Evolutionary conservation across 1,284 basidiomycete species (phyloP).

Genomic region (Heterobasidion parviporum): DNA sequence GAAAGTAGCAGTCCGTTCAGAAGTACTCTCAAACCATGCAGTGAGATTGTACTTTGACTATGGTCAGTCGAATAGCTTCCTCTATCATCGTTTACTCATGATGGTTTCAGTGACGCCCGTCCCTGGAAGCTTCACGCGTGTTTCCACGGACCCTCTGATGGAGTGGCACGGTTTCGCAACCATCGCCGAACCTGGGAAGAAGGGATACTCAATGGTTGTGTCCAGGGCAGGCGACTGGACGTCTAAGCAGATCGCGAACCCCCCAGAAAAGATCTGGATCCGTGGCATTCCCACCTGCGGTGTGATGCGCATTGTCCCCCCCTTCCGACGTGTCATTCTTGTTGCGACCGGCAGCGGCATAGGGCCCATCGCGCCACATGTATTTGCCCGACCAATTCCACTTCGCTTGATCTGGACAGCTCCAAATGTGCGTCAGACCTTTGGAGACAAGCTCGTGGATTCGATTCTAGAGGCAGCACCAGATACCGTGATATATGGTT

Average conservation of each 20-base stretch:
- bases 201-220: slow-evolving; percentile 49
- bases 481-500: slow-evolving; percentile 48
- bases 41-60: slow-evolving; percentile 52
- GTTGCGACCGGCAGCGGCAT: slow-evolving; percentile 57
- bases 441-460: slow-evolving; percentile 50
- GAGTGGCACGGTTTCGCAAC: slow-evolving; percentile 62
- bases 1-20: slow-evolving; percentile 43
- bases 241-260: slow-evolving; percentile 38
- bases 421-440: slow-evolving; percentile 50
- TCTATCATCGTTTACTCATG: neutral
- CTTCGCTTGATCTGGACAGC: slow-evolving; percentile 53
- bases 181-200: slow-evolving; percentile 39
- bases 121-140: slow-evolving; percentile 45
- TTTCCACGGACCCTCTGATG: slow-evolving; percentile 42
- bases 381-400: slow-evolving; percentile 41
- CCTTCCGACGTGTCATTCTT: slow-evolving; percentile 51
- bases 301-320: slow-evolving; percentile 45
- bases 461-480: slow-evolving; percentile 42
- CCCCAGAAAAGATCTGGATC: slow-evolving; percentile 47
- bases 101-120: slow-evolving; percentile 30
- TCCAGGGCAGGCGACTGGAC: slow-evolving; percentile 59
- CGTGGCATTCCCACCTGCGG: slow-evolving; percentile 52
- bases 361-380: slow-evolving; percentile 47
- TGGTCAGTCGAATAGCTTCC: slow-evolving; percentile 20
- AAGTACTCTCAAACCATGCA: slow-evolving; percentile 48